phyloP scores from a whole-genome alignment of 2,329 filamentous ascomycete species.

The Arthrobotrys sinensis region DNA sequence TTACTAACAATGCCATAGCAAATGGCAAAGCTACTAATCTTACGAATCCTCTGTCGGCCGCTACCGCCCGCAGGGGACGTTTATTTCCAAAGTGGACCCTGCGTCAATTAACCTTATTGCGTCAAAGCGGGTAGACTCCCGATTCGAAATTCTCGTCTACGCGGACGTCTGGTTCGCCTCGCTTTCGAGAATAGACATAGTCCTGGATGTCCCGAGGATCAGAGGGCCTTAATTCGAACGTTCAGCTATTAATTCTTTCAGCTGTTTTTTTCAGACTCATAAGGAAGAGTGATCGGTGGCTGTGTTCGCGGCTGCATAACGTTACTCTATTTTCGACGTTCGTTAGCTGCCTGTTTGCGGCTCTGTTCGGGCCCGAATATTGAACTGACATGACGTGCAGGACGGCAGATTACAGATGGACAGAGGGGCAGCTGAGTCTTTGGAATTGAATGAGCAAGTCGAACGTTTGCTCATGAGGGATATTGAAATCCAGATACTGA shows the following conservation, averaged over 20 bases:
- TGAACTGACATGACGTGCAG: conserved; percentile 20
- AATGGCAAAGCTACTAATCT: neutral
- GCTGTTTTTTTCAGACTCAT: neutral
- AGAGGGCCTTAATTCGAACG: neutral
- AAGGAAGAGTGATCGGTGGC: neutral
- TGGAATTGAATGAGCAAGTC: neutral
- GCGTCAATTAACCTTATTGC: conserved; percentile 5
- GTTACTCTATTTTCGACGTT: conserved; percentile 39
- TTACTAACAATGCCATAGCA: conserved; percentile 1
- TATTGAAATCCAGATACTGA: neutral
- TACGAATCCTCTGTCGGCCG: conserved; percentile 30
- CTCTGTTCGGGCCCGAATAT: conserved; percentile 57
- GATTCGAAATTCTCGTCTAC: conserved; percentile 28
- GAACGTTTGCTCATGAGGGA: conserved; percentile 1
- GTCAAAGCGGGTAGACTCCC: conserved; percentile 17
- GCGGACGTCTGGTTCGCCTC: conserved; percentile 39
- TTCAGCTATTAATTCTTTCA: neutral
- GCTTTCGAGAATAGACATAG: conserved; percentile 35
- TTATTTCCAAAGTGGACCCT: neutral
- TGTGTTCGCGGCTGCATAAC: conserved; percentile 12
- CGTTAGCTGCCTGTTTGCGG: conserved; percentile 54
- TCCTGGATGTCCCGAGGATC: neutral
- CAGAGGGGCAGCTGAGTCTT: neutral
- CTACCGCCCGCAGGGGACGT: conserved; percentile 24
- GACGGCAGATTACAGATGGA: conserved; percentile 18